These are phyloP conservation scores for Nemophila menziesii DNA, from an alignment of 257 asterid species.

Conservation along the genomic window DNA sequence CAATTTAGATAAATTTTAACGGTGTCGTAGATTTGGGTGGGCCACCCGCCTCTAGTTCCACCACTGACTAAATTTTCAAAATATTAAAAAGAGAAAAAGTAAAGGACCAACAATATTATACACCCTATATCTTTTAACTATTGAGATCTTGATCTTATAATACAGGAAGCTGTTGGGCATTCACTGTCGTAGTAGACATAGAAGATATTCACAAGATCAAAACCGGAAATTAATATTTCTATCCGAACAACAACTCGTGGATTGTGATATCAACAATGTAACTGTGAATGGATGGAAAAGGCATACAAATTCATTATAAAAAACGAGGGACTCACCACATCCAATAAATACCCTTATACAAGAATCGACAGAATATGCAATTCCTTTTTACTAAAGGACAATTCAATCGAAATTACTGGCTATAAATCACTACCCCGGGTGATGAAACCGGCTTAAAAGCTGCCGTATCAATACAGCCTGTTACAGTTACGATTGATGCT, in stretches of 20 bases:
- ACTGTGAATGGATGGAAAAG: constrained; percentile 39
- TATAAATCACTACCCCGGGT: constrained; percentile 22
- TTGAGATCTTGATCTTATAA: no score
- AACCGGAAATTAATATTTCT: constrained; percentile 43
- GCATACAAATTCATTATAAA: constrained; percentile 35
- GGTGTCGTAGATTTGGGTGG: no score
- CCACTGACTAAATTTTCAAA: background rate
- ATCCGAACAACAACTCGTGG: constrained; percentile 60
- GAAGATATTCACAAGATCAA: constrained; percentile 58
- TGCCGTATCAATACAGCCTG: constrained; percentile 51
- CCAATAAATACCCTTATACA: constrained; percentile 30
- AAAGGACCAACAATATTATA: no score
- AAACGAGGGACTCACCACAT: constrained; percentile 42
- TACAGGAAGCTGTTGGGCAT: constrained; percentile 81
- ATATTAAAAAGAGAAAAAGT: background rate
- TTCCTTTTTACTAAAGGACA: constrained; percentile 4
- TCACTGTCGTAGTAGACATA: constrained; percentile 54
- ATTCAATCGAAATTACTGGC: constrained; percentile 33
- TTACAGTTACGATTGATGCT: constrained; percentile 52
- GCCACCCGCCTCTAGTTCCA: no score
- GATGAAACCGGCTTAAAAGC: constrained; percentile 28
- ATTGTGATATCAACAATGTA: constrained; percentile 27
- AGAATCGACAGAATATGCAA: constrained; percentile 31
- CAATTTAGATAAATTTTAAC: no score
- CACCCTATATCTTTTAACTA: no score